phyloP scores from a whole-genome alignment of 257 asterid species.

The Paulownia fortunei region DNA sequence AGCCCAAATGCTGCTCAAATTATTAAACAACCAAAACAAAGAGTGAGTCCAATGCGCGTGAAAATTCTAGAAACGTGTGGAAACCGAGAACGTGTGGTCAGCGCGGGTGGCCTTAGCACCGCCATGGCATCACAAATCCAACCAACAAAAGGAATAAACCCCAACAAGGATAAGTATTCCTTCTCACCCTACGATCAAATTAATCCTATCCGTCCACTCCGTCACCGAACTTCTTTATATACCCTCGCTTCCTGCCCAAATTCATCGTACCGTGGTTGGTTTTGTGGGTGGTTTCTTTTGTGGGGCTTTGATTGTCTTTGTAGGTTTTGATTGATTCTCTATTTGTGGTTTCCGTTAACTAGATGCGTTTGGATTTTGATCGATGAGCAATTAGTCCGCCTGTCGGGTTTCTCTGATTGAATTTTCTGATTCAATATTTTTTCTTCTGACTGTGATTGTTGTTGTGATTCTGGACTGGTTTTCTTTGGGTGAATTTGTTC shows the following conservation, averaged over 20 bases:
- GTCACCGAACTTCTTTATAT: slow-evolving; percentile 16
- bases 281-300: no score
- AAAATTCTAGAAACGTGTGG: background rate
- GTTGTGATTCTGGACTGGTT: background rate
- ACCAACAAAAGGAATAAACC: background rate
- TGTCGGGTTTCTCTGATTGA: no score
- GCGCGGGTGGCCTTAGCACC: background rate
- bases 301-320: background rate
- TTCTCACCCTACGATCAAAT: slow-evolving; percentile 9
- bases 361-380: no score
- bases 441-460: background rate
- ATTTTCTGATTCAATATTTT: no score
- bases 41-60: background rate
- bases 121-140: no score
- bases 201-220: slow-evolving; percentile 22
- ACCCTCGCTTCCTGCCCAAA: background rate
- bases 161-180: background rate
- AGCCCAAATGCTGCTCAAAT: background rate
- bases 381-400: background rate
- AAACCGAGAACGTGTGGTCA: background rate
- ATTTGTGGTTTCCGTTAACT: no score
- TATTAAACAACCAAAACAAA: background rate
- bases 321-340: background rate
- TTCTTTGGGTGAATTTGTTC: background rate
- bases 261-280: no score